Evolutionary conservation across 2,329 filamentous ascomycete species (phyloP), one percentile per base, ranked within the genome.

Genomic region (Zopfia rhizophila): DNA sequence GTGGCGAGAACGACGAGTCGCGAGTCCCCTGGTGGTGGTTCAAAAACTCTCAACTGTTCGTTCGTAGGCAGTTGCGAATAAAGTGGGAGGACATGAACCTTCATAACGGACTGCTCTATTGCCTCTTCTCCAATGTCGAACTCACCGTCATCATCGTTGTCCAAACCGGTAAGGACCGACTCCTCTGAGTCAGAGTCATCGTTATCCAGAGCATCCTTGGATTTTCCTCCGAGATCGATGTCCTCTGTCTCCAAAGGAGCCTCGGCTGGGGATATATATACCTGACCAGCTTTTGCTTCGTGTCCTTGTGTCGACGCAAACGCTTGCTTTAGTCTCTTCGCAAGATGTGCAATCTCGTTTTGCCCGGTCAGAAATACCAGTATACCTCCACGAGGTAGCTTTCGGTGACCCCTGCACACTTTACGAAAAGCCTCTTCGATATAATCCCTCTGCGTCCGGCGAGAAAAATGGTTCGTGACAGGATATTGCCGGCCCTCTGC

Each of bases 281-380:
- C 88, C 58, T 84, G 88, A 0, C 85, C 85, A 5, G 83, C 81
- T 7, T 82, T 78, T 2, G 77, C 75, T 2, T 66, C 63, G 3
- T 69, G 66, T 16, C 68, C 77, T 32, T 79, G 80, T 17, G 74
- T 77, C 14, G 73, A 74, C 31, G 63, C 82, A 77, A 79, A 90
- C 77, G 84, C 79, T 37, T 88, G 79, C 63, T 88, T 91, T 18
- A 99, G 74, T 25, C 82, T 83, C 69, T 91, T 94, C 54, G 87
- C 88, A n/a, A 99, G 79, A 35, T 89, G 83, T 29, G 84, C 79
- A 48, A 99, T 99, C 68, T 99, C 95, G 55, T 91, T 90, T 58
- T 96, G 90, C 0, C 94, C 92, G 0, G 94, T 99, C 40, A 99
- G 75, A 63, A 99, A 99, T 1, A 97, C 91, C 16, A 99, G 81